Conservation (phyloP, 768 basidiomycete species). For the Tephrocybe sp. region DNA sequence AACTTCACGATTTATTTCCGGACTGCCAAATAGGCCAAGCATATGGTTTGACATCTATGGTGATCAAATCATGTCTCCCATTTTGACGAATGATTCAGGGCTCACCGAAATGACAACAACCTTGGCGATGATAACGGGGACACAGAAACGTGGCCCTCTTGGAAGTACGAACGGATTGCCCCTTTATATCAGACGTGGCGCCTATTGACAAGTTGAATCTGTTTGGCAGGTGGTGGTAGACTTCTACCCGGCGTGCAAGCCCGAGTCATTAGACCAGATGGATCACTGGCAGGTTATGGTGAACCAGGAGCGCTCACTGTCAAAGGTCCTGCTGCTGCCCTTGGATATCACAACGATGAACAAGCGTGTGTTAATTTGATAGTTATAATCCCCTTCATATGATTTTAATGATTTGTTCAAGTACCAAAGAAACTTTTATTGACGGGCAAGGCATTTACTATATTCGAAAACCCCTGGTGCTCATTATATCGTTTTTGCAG, state of each 20-base stretch:
- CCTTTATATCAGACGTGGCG: not conserved
- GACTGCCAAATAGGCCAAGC: conserved; percentile 54
- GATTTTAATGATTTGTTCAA: conserved; percentile 22
- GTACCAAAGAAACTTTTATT: conserved; percentile 57
- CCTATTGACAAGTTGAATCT: conserved; percentile 1
- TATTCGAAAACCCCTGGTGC: not conserved
- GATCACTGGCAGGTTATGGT: conserved; percentile 36
- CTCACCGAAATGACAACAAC: conserved; percentile 42
- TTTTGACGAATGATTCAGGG: conserved; percentile 5
- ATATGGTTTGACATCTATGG: conserved; percentile 41
- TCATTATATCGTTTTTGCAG: conserved; percentile 23
- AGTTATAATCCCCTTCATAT: no score
- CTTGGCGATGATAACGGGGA: conserved; percentile 42
- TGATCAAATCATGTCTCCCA: not conserved
- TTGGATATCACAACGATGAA: conserved; percentile 45
- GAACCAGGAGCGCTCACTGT: conserved; percentile 51
- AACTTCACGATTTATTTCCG: conserved; percentile 45
- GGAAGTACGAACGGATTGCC: conserved; percentile 27
- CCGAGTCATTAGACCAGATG: conserved; percentile 45
- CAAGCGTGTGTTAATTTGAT: conserved; percentile 46
- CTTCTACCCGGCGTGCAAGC: conserved; percentile 44
- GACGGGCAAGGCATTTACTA: conserved; percentile 40
- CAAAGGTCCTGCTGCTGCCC: conserved; percentile 39
- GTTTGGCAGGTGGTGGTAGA: conserved; percentile 33
- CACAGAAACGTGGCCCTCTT: conserved; percentile 37